phyloP scores from a whole-genome alignment of 345 rosid species.

The Triadica sebifera region DNA sequence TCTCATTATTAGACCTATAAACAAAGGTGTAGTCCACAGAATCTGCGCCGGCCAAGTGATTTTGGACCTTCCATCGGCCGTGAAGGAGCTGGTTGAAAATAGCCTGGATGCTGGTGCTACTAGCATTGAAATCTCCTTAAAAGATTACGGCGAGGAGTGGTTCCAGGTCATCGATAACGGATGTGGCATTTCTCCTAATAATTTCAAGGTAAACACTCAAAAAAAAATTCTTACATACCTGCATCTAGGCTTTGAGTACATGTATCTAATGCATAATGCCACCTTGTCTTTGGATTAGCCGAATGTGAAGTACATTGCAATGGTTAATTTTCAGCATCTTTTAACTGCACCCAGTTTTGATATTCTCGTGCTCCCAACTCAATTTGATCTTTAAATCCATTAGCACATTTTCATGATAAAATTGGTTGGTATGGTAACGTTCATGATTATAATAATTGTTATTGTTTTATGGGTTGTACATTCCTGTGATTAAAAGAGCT shows the following conservation, averaged over 20 bases:
- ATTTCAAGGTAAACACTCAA: too few relatives aligned
- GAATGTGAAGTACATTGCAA: too few relatives aligned
- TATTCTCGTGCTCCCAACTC: too few relatives aligned
- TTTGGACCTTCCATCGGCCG: conserved; percentile 49
- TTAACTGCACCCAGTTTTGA: too few relatives aligned
- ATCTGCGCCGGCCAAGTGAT: conserved; percentile 6
- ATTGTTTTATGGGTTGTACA: neutral
- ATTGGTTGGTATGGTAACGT: neutral
- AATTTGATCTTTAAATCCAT: neutral
- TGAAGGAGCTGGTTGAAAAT: conserved; percentile 96
- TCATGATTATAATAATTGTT: too few relatives aligned
- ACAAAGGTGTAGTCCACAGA: conserved; percentile 59
- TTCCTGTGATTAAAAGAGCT: neutral
- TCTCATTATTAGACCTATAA: too few relatives aligned
- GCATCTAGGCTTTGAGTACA: too few relatives aligned
- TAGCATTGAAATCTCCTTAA: conserved; percentile 68
- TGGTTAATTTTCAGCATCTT: too few relatives aligned
- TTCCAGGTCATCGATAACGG: conserved; percentile 97
- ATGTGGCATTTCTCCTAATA: conserved; percentile 30
- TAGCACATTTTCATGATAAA: neutral
- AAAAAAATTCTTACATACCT: too few relatives aligned
- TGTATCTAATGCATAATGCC: too few relatives aligned
- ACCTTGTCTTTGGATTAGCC: too few relatives aligned
- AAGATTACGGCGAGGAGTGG: conserved; percentile 72
- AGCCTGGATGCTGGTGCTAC: conserved; percentile 97